These are phyloP conservation scores for Diophrys sp. DNA, from an alignment of 73 alveolate genomes.

Conservation along the genomic window DNA sequence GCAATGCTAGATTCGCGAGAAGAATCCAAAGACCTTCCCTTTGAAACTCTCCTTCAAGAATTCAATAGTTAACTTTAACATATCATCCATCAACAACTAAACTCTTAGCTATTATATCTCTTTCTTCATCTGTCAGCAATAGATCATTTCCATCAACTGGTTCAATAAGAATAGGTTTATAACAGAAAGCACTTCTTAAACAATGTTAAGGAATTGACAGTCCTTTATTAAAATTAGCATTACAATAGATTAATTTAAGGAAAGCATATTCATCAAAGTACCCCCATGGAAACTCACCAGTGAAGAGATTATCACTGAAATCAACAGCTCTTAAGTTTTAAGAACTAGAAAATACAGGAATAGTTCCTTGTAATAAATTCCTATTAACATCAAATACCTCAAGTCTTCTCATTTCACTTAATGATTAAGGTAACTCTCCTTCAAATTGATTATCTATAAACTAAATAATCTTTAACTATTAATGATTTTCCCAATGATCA, in stretches of 20 bases:
- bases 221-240: conserved; percentile 26
- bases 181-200: conserved; percentile 37
- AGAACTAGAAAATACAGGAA: conserved; percentile 32
- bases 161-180: conserved; percentile 8
- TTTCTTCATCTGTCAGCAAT: neutral
- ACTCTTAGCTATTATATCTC: neutral
- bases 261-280: conserved; percentile 41
- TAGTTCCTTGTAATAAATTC: conserved; percentile 47
- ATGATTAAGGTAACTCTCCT: conserved; percentile 48
- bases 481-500: conserved; percentile 30
- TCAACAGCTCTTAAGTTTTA: conserved; percentile 37
- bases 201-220: conserved; percentile 34
- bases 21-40: no score
- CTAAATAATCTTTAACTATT: conserved; percentile 28
- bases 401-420: conserved; percentile 7
- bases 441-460: conserved; percentile 34
- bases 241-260: conserved; percentile 29
- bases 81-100: no score
- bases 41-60: no score
- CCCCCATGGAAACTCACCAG: conserved; percentile 53
- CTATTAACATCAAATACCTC: conserved; percentile 25
- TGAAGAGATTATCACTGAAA: conserved; percentile 40
- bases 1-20: no score
- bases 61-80: no score
- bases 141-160: neutral